phyloP scores from a whole-genome alignment of 352 stramenopile species.

The Phytophthora citricola region DNA sequence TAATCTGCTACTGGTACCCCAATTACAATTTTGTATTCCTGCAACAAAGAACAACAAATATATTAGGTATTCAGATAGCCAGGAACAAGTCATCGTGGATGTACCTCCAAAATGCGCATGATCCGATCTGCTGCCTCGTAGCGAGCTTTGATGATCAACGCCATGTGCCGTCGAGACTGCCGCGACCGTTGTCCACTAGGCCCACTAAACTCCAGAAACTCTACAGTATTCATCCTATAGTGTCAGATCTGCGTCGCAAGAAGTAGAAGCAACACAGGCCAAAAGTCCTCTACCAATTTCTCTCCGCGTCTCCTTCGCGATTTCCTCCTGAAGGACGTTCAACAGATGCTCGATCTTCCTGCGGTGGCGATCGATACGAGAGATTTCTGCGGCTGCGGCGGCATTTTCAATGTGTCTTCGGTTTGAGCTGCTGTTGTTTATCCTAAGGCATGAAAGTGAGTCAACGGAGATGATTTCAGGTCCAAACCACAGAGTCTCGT shows the following conservation, averaged over 20 bases:
- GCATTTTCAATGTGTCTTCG: conserved; percentile 10
- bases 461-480: neutral
- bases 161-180: conserved; percentile 45
- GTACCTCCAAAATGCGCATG: conserved; percentile 80
- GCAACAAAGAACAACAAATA: neutral
- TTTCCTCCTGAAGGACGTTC: conserved; percentile 63
- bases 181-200: conserved; percentile 32
- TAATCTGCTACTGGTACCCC: conserved; percentile 47
- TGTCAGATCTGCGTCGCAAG: conserved; percentile 6
- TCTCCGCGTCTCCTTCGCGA: conserved; percentile 60
- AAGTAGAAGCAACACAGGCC: neutral
- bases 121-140: conserved; percentile 75
- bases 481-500: neutral
- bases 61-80: neutral
- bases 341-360: conserved; percentile 68
- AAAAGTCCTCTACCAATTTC: conserved; percentile 54
- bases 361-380: conserved; percentile 55
- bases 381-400: conserved; percentile 18
- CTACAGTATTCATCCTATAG: conserved; percentile 14
- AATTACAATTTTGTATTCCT: conserved; percentile 59
- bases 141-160: conserved; percentile 56
- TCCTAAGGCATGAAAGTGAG: conserved; percentile 3
- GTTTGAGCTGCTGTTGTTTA: neutral
- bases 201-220: conserved; percentile 33
- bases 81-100: neutral